Evolutionary conservation across 192 early-diverging fungal species (phyloP), one percentile per base, ranked within the genome.

Genomic region (Coemansia sp.): DNA sequence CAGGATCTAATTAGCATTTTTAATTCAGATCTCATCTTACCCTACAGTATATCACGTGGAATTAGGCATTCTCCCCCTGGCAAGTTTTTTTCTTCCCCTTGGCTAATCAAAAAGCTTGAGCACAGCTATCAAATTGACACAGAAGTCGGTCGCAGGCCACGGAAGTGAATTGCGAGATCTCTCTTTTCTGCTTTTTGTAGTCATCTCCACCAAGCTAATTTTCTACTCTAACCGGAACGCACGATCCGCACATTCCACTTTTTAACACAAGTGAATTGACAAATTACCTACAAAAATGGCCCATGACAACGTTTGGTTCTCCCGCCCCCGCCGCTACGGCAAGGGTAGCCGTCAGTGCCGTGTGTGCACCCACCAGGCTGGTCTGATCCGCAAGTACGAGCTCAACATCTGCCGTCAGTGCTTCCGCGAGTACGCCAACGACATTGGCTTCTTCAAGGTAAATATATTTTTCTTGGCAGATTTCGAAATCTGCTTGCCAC

Each of bases 321-420:
- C 97, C 64, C 96, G 91, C 88, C 95, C 96, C 84, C 90, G 93
- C 80, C 87, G 88, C 74, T 96, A 92, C 86, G 95, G 95, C 78
- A 99, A 99, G 89, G 97, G 97, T 69, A 96, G 95, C 84, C 96
- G 97, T 68, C 89, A 94, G 84, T 99, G 97, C 89, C 95, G 98
- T 78, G 95, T 98, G 77, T 98, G 96, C 86, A 88, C 94, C 74
- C 96, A 99, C 92, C 95, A 90, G 79, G 98, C 98, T 71, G 98
- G 98, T 92, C 92, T 99, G 82, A 98, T 99, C 86, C 95, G 98
- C 90, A 99, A 99, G 90, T 99, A 99, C 88, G 89, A 89, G 67
- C 87, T 99, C 64, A 92, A 98, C 90, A 87, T 99, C 75, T 99
- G 98, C 91, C 94, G 98, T 90, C 98, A 99, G 86, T 98, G 96